Conservation (phyloP, 768 basidiomycete species). For the Trametes coccinea region DNA sequence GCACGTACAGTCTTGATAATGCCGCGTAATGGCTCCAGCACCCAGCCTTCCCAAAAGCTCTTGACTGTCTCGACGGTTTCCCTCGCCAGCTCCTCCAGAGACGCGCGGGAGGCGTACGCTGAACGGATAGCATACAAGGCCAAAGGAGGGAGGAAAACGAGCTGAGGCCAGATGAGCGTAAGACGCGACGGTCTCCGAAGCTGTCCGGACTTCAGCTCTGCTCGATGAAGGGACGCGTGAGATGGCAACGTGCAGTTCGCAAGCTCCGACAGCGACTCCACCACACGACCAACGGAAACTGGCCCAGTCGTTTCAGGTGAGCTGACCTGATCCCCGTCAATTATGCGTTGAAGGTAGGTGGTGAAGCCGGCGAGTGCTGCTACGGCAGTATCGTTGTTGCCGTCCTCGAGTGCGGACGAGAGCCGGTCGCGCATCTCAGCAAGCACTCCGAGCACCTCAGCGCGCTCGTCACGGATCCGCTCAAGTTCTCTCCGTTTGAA, state of each 20-base stretch:
- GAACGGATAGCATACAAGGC: slow-evolving; percentile 49
- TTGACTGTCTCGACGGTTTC: slow-evolving; percentile 66
- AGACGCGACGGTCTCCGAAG: slow-evolving; percentile 70
- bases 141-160: slow-evolving; percentile 76
- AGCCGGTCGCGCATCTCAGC: slow-evolving; percentile 53
- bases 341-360: slow-evolving; percentile 5
- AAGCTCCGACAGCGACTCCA: slow-evolving; percentile 23
- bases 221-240: slow-evolving; percentile 16
- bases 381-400: not conserved
- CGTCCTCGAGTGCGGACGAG: slow-evolving; percentile 33
- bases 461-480: slow-evolving; percentile 64
- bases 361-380: slow-evolving; percentile 26
- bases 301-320: not conserved
- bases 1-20: slow-evolving; percentile 82
- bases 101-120: slow-evolving; percentile 60
- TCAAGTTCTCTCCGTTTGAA: slow-evolving; percentile 61
- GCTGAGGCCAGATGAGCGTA: slow-evolving; percentile 77
- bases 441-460: slow-evolving; percentile 65
- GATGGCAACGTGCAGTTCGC: slow-evolving; percentile 20
- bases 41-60: slow-evolving; percentile 80
- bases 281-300: not conserved
- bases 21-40: slow-evolving; percentile 81
- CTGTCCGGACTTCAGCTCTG: slow-evolving; percentile 31
- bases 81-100: slow-evolving; percentile 52
- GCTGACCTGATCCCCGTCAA: slow-evolving; percentile 11